Evolutionary conservation across 495 filamentous ascomycete species (phyloP).

Genomic region (Hyaloscypha variabilis): DNA sequence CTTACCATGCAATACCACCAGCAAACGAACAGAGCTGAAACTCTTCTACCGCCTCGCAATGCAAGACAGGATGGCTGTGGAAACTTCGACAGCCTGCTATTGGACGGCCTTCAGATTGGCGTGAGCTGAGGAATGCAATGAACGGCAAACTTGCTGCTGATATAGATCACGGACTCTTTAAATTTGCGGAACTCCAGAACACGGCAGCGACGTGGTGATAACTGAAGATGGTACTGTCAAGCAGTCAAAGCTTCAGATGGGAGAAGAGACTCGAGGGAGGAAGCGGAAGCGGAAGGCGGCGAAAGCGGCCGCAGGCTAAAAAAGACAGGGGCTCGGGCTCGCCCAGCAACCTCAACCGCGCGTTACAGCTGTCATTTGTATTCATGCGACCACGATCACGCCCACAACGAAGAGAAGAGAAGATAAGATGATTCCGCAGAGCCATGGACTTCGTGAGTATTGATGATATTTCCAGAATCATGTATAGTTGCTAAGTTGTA

Average conservation of each 20-base stretch:
- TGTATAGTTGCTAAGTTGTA: neutral
- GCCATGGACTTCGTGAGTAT: slow-evolving; percentile 35
- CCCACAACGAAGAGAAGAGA: too few species aligned
- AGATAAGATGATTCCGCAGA: slow-evolving; percentile 25
- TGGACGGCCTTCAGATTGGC: neutral
- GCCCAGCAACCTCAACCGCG: slow-evolving; percentile 15
- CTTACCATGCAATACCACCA: neutral
- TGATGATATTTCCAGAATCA: neutral
- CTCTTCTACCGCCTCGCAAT: neutral
- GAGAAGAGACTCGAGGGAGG: neutral
- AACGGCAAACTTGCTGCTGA: neutral
- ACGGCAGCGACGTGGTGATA: neutral
- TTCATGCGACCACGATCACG: slow-evolving; percentile 25
- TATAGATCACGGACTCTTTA: too few species aligned
- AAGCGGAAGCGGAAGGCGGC: neutral
- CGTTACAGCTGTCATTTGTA: slow-evolving; percentile 15
- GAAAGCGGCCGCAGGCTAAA: neutral
- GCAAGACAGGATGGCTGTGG: neutral
- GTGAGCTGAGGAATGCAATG: neutral
- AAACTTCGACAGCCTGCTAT: neutral
- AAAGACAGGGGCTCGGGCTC: neutral
- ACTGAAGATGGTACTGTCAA: neutral
- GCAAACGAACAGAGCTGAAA: neutral
- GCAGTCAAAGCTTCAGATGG: neutral
- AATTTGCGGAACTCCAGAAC: neutral